Evolutionary conservation across 1,139 yeast species (phyloP), one percentile per base, ranked within the genome.

Genomic region (Debaryomycetaceae sp.): DNA sequence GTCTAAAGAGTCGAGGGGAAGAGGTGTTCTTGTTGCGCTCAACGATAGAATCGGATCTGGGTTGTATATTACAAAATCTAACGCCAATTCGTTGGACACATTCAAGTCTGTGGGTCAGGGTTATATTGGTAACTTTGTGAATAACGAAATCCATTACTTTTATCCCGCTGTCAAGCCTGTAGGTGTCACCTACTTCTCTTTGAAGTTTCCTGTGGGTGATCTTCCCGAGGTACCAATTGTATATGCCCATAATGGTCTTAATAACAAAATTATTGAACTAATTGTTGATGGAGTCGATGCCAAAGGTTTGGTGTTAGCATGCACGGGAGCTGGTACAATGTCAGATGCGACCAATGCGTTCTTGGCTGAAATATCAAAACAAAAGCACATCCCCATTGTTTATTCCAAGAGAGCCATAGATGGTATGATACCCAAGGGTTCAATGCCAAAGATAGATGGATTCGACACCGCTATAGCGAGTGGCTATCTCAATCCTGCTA

Each of bases 291-390:
- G 70, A 17, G 64, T 79, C 53, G 66, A 65, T 6, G 68, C 72
- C 4, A 63, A 70, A 48, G 89, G 88, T 3, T 58, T 83, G 22
- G 80, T 83, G 1, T 65, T 83, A 41, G 89, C 88, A 0, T 80
- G 87, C 4, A 78, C 83, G 77, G 89, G 89, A 34, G 87, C 88
- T 0, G 89, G 89, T 0, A 79, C 86, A 2, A 63, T 83, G 65
- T 71, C 81, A 24, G 78, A 74, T 11, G 61, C 57, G 13, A 78
- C 84, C 2, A 80, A 79, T 52, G 66, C 69, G 39, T 64, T 63
- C 14, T 49, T 76, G 39, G 59, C 65, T 39, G 53, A 65, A 37
- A 55, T 72, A 29, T 65, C 70, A 50, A 40, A 54, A 20, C 50
- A 59, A 13, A 55, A 62, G 27, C 56, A 68, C 39, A 66, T 80